A percentile compares a stretch with the other conserved stretches of the same genome.
phyloP scores from a whole-genome alignment of 225 moss, liverwort and hornwort species.

The Marchantia paleacea region DNA sequence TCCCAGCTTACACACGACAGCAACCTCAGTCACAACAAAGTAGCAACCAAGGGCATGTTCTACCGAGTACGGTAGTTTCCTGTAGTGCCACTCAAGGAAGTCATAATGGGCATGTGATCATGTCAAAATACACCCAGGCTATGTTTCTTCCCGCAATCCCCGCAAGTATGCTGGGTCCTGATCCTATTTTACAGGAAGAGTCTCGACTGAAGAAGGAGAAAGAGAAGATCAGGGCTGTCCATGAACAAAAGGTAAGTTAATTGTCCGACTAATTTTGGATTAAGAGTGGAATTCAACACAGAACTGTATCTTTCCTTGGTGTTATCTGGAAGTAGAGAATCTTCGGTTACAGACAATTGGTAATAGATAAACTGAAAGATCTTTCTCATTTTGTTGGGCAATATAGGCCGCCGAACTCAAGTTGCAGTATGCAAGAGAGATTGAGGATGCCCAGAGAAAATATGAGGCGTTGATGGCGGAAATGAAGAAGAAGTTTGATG shows the following conservation, averaged over 20 bases:
- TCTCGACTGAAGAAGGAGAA: slow-evolving; percentile 34
- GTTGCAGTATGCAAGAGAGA: slow-evolving; percentile 27
- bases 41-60: slow-evolving; percentile 4
- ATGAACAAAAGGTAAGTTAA: slow-evolving; percentile 29
- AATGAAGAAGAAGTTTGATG: slow-evolving; percentile 26
- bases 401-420: slow-evolving; percentile 24
- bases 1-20: slow-evolving; percentile 14
- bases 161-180: slow-evolving; percentile 17
- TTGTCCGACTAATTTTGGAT: neutral
- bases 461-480: slow-evolving; percentile 24
- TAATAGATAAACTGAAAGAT: neutral
- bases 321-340: neutral
- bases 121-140: neutral
- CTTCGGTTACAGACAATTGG: neutral
- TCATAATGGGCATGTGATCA: neutral
- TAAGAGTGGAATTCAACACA: neutral
- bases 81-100: slow-evolving; percentile 1
- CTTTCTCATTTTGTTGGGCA: neutral
- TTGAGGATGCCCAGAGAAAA: slow-evolving; percentile 27
- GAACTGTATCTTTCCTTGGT: neutral
- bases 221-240: slow-evolving; percentile 20
- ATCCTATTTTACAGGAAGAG: slow-evolving; percentile 37
- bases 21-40: slow-evolving; percentile 11
- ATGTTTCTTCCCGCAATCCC: slow-evolving; percentile 13
- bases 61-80: slow-evolving; percentile 5